Base-by-base conservation (phyloP, 345 rosid species). In the Excoecaria cochinchinensis region DNA sequence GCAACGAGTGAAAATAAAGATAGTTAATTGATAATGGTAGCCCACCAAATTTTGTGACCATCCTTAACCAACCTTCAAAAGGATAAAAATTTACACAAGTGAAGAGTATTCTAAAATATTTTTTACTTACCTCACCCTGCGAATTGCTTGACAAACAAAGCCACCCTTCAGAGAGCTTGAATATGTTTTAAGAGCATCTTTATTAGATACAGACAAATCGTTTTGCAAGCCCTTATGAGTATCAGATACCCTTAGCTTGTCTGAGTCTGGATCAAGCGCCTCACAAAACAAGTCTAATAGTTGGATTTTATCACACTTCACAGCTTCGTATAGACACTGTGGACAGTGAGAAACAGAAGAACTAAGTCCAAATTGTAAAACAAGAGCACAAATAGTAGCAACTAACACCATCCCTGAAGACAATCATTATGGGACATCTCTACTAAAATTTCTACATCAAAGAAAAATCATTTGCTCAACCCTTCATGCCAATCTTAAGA, bases 261-360 rank as follows among this genome's bases (percentile, higher is more conserved):
- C 84, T 46, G 84, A 82, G 62, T 86, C 87, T 47, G 94, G 97
- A 85, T 93, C 90, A 82, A 91, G 92, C 74, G 89, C 91, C 82
- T 95, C 99, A 51, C 95, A 91, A 55, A 90, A 82, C 53, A 93
- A 77, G 91, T 93, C 99, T 19, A 95, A 86, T 70, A 95, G 79
- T 74, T 78, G 84, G 76, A 92, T 75, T 70, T 86, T 84, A 74
- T 83, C 84, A 68, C 71, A 77, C 82, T 91, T 92, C 58, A 85
- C 97, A 71, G 83, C 90, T 87, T 87, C 98, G 81, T 81, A 80
- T 14, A 93, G 82, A 83, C 97, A 91, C 99, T 95, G 86, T 83
- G 83, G 73, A 61, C 55, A 66, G 70, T 67, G 48, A 75, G 61
- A 57, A 38, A 76, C 53, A 58, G 65, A 78, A 78, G 72, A 24